Base-by-base conservation (phyloP, 1,284 basidiomycete species). In the Irpex sp. region DNA sequence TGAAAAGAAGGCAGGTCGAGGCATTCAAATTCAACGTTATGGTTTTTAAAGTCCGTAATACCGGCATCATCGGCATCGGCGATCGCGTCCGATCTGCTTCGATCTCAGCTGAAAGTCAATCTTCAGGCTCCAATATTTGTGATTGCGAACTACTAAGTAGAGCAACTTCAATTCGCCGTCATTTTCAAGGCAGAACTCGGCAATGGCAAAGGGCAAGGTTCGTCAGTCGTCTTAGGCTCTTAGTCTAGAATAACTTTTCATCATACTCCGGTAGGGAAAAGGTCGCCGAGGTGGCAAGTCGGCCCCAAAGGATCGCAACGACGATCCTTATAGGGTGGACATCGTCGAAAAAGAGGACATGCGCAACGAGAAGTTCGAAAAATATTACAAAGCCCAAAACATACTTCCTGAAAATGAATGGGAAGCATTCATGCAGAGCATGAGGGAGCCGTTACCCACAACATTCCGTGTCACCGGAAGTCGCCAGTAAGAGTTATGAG, bases 391-490 rank as follows among this genome's bases (percentile, higher is more conserved):
- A 73, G 80, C 84, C 0, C 92, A 93, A 71, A 79, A 82, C n/a
- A 85, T 93, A 57, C 75, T 94, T 4, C 78, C 84, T 0, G 83
- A 85, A 1, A 84, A 83, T 3, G 94, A 98, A 76, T 98, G 95
- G 94, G 83, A 87, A 3, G 61, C 69, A 0, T 94, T 98, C 69
- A 78, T 97, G 71, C 81, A 85, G 6, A 76, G 84, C 0, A 75
- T 97, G 67, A 83, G 87, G 56, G 79, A 81, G 37, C 92, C 93
- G 44, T 79, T 99, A 38, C 97, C 97, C 1, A 97, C 94, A 0
- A 98, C 97, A 0, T 99, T 99, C 77, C 85, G 97, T 52, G 90
- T 99, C 21, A 92, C 96, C 0, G 93, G 94, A 1, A 93, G 88
- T 68, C 83, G 94, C 74, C 85, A 91, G 94, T 96, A 73, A 88